These are phyloP conservation scores for Blastobotrys parvus DNA, from an alignment of 805 yeast genomes.

Conservation along the genomic window DNA sequence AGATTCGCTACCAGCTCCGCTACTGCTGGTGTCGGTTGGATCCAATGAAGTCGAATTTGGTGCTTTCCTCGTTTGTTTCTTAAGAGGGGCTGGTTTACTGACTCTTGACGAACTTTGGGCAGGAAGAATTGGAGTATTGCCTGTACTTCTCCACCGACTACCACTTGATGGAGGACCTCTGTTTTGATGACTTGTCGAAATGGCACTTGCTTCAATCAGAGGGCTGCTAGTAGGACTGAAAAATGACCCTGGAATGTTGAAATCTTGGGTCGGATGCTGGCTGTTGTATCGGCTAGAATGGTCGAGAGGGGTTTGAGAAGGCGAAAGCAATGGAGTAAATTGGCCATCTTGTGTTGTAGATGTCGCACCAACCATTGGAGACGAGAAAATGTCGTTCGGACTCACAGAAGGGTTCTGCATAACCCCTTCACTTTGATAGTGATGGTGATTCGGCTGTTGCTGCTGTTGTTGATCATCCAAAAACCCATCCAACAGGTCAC, in stretches of 20 bases:
- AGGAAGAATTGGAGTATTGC: neutral
- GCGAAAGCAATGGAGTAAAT: slow-evolving; percentile 71
- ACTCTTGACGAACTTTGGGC: neutral
- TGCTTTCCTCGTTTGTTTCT: neutral
- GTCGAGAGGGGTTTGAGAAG: slow-evolving; percentile 61
- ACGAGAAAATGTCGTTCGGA: slow-evolving; percentile 16
- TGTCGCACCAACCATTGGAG: slow-evolving; percentile 14
- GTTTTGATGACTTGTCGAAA: neutral
- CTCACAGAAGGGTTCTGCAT: too few relatives aligned
- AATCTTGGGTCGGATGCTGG: slow-evolving; percentile 5
- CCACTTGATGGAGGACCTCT: neutral
- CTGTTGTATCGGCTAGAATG: neutral
- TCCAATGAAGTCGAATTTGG: neutral
- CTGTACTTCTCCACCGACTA: neutral
- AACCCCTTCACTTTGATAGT: neutral
- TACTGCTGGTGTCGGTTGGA: neutral
- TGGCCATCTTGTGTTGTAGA: slow-evolving; percentile 33
- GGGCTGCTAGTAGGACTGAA: slow-evolving; percentile 12
- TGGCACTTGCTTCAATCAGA: neutral
- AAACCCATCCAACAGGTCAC: neutral
- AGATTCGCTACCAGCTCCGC: neutral
- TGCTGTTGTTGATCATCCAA: neutral
- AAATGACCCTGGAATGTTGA: slow-evolving; percentile 18
- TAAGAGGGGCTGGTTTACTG: neutral
- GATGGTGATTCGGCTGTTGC: neutral